Conservation (phyloP, 1,284 basidiomycete genomes). For the Omphalotus olearius region DNA sequence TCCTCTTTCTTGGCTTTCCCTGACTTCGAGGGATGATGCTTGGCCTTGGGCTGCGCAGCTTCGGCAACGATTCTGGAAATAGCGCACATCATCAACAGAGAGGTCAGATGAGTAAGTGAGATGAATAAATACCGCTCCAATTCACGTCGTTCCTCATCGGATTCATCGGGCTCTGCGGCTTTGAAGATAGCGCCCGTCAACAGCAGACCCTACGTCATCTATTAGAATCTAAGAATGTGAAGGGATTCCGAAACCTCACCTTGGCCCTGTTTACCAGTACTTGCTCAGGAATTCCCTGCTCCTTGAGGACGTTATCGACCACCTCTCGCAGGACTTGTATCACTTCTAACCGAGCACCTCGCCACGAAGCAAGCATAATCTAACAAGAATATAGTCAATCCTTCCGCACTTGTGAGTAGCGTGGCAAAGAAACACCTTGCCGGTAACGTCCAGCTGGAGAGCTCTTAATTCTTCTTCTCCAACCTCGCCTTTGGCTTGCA, state of each 20-base stretch:
- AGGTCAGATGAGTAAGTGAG: background rate
- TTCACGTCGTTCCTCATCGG: slow-evolving; percentile 88
- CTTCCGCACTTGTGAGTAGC: background rate
- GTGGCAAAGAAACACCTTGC: slow-evolving; percentile 52
- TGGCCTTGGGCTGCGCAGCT: slow-evolving; percentile 62
- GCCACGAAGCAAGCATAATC: slow-evolving; percentile 94
- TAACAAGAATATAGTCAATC: slow-evolving; percentile 24
- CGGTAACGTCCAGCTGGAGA: slow-evolving; percentile 92
- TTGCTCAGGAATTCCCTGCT: slow-evolving; percentile 65
- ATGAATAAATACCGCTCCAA: slow-evolving; percentile 64
- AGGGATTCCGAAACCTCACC: slow-evolving; percentile 33
- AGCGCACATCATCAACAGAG: slow-evolving; percentile 2
- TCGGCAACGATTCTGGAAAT: slow-evolving; percentile 61
- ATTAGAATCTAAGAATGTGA: background rate
- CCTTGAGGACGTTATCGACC: slow-evolving; percentile 79
- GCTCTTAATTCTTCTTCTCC: slow-evolving; percentile 81
- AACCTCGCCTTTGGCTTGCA: slow-evolving; percentile 85
- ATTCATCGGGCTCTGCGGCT: slow-evolving; percentile 76
- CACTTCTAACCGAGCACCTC: slow-evolving; percentile 90
- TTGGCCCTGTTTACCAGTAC: slow-evolving; percentile 79
- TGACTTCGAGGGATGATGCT: slow-evolving; percentile 39
- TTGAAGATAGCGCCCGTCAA: slow-evolving; percentile 87
- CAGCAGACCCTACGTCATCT: slow-evolving; percentile 60
- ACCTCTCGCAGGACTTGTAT: slow-evolving; percentile 78
- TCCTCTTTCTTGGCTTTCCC: slow-evolving; percentile 38